Conservation (phyloP, 495 filamentous ascomycete species). For the Daldinia grandis region DNA sequence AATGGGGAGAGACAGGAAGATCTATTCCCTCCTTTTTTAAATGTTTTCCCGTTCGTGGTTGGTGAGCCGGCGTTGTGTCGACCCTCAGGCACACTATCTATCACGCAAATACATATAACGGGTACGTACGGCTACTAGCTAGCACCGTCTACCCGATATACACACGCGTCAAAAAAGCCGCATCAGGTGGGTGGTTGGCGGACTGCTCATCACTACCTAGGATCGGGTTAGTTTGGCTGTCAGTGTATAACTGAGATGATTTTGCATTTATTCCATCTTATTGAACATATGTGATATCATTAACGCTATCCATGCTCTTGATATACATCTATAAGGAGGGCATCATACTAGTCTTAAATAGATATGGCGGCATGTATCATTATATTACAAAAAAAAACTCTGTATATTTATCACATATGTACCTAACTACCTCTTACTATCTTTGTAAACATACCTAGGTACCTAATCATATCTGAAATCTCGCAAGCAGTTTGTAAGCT, state of each 20-base stretch:
- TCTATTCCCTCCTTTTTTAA: constrained; percentile 19
- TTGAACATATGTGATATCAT: not conserved
- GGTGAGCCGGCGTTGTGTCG: not conserved
- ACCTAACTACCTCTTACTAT: too few species aligned
- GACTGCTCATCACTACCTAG: not conserved
- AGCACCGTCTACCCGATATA: constrained; percentile 4
- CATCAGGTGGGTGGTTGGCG: not conserved
- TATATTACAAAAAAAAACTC: not conserved
- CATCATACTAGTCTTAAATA: not conserved
- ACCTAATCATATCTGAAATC: too few species aligned
- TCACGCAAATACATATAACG: not conserved
- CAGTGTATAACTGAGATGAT: constrained; percentile 1
- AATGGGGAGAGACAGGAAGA: not conserved
- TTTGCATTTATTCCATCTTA: not conserved
- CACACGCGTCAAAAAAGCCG: not conserved
- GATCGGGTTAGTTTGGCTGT: not conserved
- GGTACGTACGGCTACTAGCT: constrained; percentile 9
- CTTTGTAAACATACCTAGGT: too few species aligned
- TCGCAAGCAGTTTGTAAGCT: too few species aligned
- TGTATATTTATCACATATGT: too few species aligned
- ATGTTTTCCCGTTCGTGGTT: not conserved
- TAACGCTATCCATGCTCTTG: not conserved
- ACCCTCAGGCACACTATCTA: not conserved
- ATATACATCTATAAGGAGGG: not conserved
- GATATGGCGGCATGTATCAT: not conserved